Base-by-base conservation (phyloP, 495 filamentous ascomycete genomes). In the Penicillium fimorum region DNA sequence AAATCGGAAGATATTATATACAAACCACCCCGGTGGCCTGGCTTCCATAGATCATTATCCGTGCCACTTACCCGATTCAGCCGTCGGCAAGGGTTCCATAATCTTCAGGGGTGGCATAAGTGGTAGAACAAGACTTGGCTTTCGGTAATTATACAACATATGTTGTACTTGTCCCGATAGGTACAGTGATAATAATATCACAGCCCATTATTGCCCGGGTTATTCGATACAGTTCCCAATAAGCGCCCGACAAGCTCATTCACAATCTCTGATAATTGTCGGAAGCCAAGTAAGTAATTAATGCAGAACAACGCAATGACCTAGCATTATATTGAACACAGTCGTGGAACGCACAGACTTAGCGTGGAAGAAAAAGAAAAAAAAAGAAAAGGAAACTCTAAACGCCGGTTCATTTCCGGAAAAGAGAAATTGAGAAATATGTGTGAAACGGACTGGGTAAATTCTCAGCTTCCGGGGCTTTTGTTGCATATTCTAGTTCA, bases 171-270 rank as follows among this genome's bases (percentile, higher is more conserved):
- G 15, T 38, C 35, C n/a, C 35, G 15, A 38, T 38, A 8, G 8
- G n/a, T 9, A 11, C 22, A 18, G 32, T 12, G 41, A 56, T 51
- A 47, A 44, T 45, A 29, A 55, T 43, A 60, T 56, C 38, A 30
- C 24, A 50, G 10, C 32, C 17, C 30, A 24, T 45, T 43, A 50
- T 54, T 9, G 5, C 33, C 7, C 33, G 35, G n/a, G 10, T 53
- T 41, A 8, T 38, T 20, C 18, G 24, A 25, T 27, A 37, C n/a
- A 0, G 15, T 20, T 27, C 27, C 53, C 56, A 65, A 59, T 55
- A 51, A 56, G 51, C 49, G 48, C 54, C 56, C 47, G 57, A 60
- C 54, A 60, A 56, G 51, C 51, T 50, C 43, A 52, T 45, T 50
- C 32, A 35, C 20, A 4, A 33, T 54, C 10, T 13, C 17, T 29